Evolutionary conservation across 371 early-diverging fungal genomes (phyloP).

Genomic region (Lichtheimia hyalospora): DNA sequence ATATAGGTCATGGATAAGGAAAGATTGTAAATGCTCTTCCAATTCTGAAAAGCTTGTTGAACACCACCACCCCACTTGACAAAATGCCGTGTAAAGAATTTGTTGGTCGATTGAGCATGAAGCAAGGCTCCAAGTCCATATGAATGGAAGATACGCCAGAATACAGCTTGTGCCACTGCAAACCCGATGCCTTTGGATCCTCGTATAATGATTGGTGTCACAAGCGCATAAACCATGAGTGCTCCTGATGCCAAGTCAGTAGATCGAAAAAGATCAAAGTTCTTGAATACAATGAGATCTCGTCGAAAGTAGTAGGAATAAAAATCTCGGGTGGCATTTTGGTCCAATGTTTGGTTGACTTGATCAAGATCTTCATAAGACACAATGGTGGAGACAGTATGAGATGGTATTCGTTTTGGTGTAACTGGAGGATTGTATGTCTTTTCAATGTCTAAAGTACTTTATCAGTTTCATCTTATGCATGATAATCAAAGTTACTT

Average conservation of each 20-base stretch:
- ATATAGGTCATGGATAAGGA: constrained; percentile 77
- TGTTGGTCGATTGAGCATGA: constrained; percentile 71
- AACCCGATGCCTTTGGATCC: constrained; percentile 43
- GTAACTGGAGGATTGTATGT: constrained; percentile 78
- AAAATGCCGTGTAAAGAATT: constrained; percentile 88
- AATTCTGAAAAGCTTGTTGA: constrained; percentile 87
- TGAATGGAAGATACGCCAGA: constrained; percentile 88
- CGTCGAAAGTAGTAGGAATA: constrained; percentile 65
- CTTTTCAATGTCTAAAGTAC: constrained; percentile 77
- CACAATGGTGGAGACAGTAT: background rate
- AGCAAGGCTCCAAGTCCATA: constrained; percentile 82
- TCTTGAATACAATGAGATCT: constrained; percentile 86
- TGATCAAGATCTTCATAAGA: constrained; percentile 13
- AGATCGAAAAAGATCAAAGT: constrained; percentile 84
- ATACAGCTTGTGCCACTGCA: constrained; percentile 68
- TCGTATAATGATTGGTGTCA: constrained; percentile 61
- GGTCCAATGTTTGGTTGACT: constrained; percentile 16
- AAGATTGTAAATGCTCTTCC: constrained; percentile 65
- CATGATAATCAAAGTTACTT: constrained; percentile 18
- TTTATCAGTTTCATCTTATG: background rate
- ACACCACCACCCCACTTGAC: constrained; percentile 87
- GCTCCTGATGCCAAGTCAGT: constrained; percentile 78
- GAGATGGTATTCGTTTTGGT: constrained; percentile 26
- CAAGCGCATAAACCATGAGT: constrained; percentile 70
- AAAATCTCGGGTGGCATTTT: constrained; percentile 27